Conservation (phyloP, 306 rosid species). For the Parietaria judaica region DNA sequence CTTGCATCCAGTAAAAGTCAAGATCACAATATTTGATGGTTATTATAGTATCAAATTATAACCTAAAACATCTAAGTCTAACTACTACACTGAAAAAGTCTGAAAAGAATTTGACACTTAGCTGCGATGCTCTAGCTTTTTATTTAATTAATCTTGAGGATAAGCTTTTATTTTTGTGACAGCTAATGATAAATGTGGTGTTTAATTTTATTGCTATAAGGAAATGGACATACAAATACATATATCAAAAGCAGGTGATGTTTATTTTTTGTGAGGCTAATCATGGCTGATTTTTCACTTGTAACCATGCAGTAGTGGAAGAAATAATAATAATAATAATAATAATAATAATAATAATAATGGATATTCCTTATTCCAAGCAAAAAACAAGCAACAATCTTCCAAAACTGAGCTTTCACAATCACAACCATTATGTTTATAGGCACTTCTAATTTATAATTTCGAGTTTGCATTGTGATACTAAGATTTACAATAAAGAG, state of each 20-base stretch:
- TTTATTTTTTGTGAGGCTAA: slow-evolving; percentile 11
- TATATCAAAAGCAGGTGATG: slow-evolving; percentile 9
- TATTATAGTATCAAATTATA: too few species aligned
- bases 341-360: background rate
- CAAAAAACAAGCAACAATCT: background rate
- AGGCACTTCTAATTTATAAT: background rate
- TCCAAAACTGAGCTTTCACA: slow-evolving; percentile 9
- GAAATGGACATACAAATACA: slow-evolving; percentile 23
- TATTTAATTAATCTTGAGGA: too few species aligned
- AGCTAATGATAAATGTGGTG: background rate
- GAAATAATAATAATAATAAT: slow-evolving; percentile 6
- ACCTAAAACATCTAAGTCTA: too few species aligned
- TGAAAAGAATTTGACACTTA: too few species aligned
- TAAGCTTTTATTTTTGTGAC: too few species aligned
- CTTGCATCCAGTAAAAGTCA: too few species aligned
- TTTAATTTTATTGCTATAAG: background rate
- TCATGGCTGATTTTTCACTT: slow-evolving; percentile 22
- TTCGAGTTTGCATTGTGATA: background rate
- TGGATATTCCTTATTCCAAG: slow-evolving; percentile 8
- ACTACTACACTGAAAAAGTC: too few species aligned
- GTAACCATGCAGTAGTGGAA: slow-evolving; percentile 17
- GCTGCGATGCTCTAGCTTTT: too few species aligned
- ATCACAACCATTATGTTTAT: too few species aligned
- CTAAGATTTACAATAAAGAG: too few species aligned
- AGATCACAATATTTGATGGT: too few species aligned